Evolutionary conservation across 208 protist species (phyloP).

Genomic region (Angomonas ambiguus): DNA sequence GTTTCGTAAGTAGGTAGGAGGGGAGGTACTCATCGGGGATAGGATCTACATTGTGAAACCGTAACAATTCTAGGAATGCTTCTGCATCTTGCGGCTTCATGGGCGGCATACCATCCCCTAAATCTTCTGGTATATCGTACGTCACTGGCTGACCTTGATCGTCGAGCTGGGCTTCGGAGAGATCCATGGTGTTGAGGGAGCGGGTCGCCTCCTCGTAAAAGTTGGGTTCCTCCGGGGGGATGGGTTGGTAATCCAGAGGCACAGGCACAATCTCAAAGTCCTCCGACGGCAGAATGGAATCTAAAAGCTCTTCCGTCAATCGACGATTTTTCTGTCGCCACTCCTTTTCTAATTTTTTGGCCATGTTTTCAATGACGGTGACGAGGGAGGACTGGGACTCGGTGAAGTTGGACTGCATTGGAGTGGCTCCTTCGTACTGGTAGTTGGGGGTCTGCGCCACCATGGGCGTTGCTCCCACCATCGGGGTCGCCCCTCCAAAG

Average conservation of each 20-base stretch:
- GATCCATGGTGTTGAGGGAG: constrained; percentile 48
- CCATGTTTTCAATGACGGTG: constrained; percentile 63
- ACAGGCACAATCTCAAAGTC: constrained; percentile 70
- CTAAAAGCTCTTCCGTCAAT: constrained; percentile 74
- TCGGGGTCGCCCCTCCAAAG: constrained; percentile 34
- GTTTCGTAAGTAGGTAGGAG: constrained; percentile 96
- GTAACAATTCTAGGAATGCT: constrained; percentile 95
- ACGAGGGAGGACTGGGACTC: constrained; percentile 23
- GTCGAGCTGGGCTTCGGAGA: constrained; percentile 11
- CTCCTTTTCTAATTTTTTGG: constrained; percentile 75
- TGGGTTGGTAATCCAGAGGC: constrained; percentile 79
- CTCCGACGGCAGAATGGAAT: constrained; percentile 58
- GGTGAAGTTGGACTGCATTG: constrained; percentile 78
- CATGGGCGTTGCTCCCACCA: constrained; percentile 32
- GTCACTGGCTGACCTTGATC: constrained; percentile 15
- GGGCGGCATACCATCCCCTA: constrained; percentile 90
- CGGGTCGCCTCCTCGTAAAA: constrained; percentile 83
- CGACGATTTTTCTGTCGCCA: constrained; percentile 83
- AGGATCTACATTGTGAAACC: constrained; percentile 78
- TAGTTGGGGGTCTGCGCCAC: constrained; percentile 84
- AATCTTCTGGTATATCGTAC: constrained; percentile 84
- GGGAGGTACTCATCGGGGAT: constrained; percentile 91
- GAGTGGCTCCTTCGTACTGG: constrained; percentile 80
- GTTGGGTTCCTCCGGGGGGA: constrained; percentile 76
- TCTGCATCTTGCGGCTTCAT: constrained; percentile 97